Conservation (phyloP, 2,329 filamentous ascomycete species). For the Hypoxylon rubiginosum region DNA sequence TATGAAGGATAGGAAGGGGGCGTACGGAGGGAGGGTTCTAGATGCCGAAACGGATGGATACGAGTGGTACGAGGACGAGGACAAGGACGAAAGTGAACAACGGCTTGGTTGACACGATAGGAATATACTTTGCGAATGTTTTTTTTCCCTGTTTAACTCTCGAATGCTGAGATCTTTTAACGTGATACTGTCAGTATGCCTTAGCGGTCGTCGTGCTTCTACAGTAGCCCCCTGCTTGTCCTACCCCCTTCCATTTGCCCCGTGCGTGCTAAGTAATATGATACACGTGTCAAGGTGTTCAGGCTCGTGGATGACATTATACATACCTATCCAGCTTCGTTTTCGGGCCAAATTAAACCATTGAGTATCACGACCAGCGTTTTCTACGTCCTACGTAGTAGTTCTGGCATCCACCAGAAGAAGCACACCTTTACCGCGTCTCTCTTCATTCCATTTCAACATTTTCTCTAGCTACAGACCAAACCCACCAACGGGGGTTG, state of each 20-base stretch:
- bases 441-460: no score
- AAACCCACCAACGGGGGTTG: no score
- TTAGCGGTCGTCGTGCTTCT: background rate
- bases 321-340: no score
- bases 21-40: background rate
- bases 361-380: no score
- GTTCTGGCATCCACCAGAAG: no score
- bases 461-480: no score
- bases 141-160: constrained; percentile 19
- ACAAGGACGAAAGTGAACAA: background rate
- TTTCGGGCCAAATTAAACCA: no score
- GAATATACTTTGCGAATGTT: constrained; percentile 28
- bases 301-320: no score
- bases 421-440: no score
- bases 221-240: background rate
- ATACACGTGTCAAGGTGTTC: background rate
- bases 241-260: background rate
- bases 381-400: no score
- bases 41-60: constrained; percentile 2
- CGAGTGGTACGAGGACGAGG: constrained; percentile 9
- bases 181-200: background rate
- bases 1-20: background rate
- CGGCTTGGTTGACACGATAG: constrained; percentile 18
- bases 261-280: background rate
- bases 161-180: no score